phyloP scores from a whole-genome alignment of 2,329 filamentous ascomycete species.

The Pezicula radicicola region DNA sequence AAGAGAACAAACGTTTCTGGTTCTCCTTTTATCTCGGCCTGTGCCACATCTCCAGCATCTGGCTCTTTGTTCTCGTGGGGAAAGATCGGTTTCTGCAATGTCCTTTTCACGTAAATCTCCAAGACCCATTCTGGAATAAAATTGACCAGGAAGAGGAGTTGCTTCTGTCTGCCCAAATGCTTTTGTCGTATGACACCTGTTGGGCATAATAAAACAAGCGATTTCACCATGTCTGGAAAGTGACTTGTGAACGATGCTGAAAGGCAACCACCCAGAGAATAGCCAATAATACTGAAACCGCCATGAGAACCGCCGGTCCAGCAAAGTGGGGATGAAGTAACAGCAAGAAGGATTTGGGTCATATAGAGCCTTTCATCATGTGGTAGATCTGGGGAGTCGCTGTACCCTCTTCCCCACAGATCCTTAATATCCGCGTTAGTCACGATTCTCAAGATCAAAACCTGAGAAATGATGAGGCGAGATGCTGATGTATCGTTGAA shows the following conservation, averaged over 20 bases:
- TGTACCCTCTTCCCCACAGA: constrained; percentile 75
- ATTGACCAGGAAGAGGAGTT: neutral
- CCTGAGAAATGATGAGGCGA: too few relatives aligned
- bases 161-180: constrained; percentile 34
- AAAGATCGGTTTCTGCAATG: neutral
- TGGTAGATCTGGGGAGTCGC: constrained; percentile 53
- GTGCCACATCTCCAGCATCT: neutral
- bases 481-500: neutral
- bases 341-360: constrained; percentile 58
- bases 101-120: neutral
- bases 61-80: neutral
- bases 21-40: neutral
- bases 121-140: neutral
- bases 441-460: neutral
- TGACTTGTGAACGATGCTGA: constrained; percentile 65
- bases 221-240: constrained; percentile 64
- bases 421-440: constrained; percentile 38
- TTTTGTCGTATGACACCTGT: constrained; percentile 64
- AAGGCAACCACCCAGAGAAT: constrained; percentile 75
- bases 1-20: neutral
- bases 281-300: constrained; percentile 69
- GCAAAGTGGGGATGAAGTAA: constrained; percentile 55
- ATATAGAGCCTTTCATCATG: constrained; percentile 63
- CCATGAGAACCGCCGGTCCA: constrained; percentile 45
- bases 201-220: constrained; percentile 73